phyloP scores from a whole-genome alignment of 2,329 filamentous ascomycete genomes.

The Fusarium xyrophilum region DNA sequence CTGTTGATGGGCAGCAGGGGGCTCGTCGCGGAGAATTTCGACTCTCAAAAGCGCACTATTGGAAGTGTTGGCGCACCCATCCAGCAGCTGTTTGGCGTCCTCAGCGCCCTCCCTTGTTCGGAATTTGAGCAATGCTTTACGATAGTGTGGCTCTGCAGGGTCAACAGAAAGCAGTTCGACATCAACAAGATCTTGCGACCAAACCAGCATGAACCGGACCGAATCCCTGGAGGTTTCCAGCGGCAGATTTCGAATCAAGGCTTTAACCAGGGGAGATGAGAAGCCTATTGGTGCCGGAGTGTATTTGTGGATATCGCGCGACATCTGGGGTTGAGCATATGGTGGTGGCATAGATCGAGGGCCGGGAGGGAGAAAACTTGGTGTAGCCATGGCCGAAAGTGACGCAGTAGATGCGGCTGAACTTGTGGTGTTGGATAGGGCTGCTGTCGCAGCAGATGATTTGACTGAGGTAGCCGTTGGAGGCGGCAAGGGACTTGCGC shows the following conservation, averaged over 20 bases:
- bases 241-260: conserved; percentile 63
- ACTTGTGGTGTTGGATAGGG: conserved; percentile 1
- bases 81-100: conserved; percentile 63
- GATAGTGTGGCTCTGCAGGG: conserved; percentile 58
- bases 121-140: conserved; percentile 62
- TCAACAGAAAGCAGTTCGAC: conserved; percentile 60
- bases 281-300: conserved; percentile 50
- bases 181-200: conserved; percentile 61
- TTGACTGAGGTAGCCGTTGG: conserved; percentile 36
- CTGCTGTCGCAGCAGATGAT: neutral
- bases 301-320: conserved; percentile 51
- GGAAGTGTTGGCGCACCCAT: conserved; percentile 59
- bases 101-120: conserved; percentile 59
- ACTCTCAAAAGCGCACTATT: conserved; percentile 48
- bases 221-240: conserved; percentile 61
- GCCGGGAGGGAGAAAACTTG: conserved; percentile 50
- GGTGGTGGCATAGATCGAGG: conserved; percentile 49
- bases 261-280: conserved; percentile 47
- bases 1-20: conserved; percentile 43
- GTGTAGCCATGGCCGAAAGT: conserved; percentile 52
- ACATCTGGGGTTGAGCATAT: conserved; percentile 46
- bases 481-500: conserved; percentile 44
- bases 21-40: conserved; percentile 59
- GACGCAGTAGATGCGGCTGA: conserved; percentile 1
- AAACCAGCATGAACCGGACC: conserved; percentile 64